These are phyloP conservation scores for Epichloe aotearoae DNA, from an alignment of 2,329 filamentous ascomycete species.

Conservation along the genomic window DNA sequence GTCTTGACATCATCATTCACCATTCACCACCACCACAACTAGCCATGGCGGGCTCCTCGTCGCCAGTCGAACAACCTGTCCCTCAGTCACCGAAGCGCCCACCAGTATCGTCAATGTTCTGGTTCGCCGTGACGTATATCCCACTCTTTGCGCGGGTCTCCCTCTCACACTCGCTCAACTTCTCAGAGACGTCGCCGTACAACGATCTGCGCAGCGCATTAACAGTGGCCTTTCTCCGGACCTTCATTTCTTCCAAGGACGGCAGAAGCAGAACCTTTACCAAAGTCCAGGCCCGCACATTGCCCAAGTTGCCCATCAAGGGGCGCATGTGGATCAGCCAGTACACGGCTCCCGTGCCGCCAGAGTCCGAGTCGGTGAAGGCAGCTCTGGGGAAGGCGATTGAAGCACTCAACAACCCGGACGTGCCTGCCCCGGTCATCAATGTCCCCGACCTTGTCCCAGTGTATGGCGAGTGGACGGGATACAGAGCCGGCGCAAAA, in stretches of 20 bases:
- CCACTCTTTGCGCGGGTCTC: conserved; percentile 35
- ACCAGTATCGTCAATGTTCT: not conserved
- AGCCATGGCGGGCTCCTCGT: conserved; percentile 1
- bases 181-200: conserved; percentile 60
- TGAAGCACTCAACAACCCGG: conserved; percentile 10
- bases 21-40: not conserved
- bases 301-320: conserved; percentile 55
- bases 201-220: conserved; percentile 68
- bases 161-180: conserved; percentile 48
- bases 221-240: conserved; percentile 57
- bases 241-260: conserved; percentile 33
- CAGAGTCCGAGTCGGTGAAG: conserved; percentile 37
- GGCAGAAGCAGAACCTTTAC: conserved; percentile 37
- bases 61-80: not conserved
- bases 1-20: not conserved
- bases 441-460: conserved; percentile 38
- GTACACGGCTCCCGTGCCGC: conserved; percentile 48
- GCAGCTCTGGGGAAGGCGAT: conserved; percentile 46
- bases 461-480: conserved; percentile 65
- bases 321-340: conserved; percentile 73
- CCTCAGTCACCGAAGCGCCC: not conserved
- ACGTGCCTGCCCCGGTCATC: conserved; percentile 6
- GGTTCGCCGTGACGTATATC: conserved; percentile 45
- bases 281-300: conserved; percentile 48
- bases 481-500: conserved; percentile 45